These are phyloP conservation scores for Cerioporus squamosus DNA, from an alignment of 1,284 basidiomycete species.

Conservation along the genomic window DNA sequence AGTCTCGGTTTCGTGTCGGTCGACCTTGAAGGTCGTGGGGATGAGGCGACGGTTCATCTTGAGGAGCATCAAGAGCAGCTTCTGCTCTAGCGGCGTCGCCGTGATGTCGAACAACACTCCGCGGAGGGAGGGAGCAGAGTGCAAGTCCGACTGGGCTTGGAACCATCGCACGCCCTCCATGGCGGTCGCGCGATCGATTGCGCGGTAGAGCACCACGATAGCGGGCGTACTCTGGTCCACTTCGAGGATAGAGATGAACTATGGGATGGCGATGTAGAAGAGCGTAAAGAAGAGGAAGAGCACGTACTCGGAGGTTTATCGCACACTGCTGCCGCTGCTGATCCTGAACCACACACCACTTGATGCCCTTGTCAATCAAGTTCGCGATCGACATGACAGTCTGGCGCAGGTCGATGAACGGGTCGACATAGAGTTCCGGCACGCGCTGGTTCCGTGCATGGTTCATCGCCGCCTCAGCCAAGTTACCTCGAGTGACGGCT, in stretches of 20 bases:
- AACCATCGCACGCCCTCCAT: slow-evolving; percentile 14
- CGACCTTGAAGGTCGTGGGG: slow-evolving; percentile 29
- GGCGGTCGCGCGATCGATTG: slow-evolving; percentile 20
- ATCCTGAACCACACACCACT: slow-evolving; percentile 32
- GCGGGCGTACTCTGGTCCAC: slow-evolving; percentile 34
- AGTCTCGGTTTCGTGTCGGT: slow-evolving; percentile 26
- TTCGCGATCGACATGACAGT: slow-evolving; percentile 34
- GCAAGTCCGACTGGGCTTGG: background rate
- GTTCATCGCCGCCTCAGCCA: slow-evolving; percentile 7
- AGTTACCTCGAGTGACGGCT: slow-evolving; percentile 8
- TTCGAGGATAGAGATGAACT: slow-evolving; percentile 37
- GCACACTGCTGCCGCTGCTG: slow-evolving; percentile 23
- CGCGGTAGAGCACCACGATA: slow-evolving; percentile 34
- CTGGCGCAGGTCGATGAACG: slow-evolving; percentile 40
- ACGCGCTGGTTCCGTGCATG: slow-evolving; percentile 21
- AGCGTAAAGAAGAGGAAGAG: background rate
- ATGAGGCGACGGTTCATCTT: slow-evolving; percentile 39
- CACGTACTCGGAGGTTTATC: slow-evolving; percentile 35
- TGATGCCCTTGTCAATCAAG: slow-evolving; percentile 28
- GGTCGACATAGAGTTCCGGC: background rate
- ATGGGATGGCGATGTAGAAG: background rate
- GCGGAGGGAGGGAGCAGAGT: background rate
- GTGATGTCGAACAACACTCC: slow-evolving; percentile 3
- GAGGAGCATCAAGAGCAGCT: slow-evolving; percentile 35
- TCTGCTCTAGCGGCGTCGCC: slow-evolving; percentile 38